These are phyloP conservation scores for Aspergillus japonicus DNA, from an alignment of 2,329 filamentous ascomycete species.

Conservation along the genomic window DNA sequence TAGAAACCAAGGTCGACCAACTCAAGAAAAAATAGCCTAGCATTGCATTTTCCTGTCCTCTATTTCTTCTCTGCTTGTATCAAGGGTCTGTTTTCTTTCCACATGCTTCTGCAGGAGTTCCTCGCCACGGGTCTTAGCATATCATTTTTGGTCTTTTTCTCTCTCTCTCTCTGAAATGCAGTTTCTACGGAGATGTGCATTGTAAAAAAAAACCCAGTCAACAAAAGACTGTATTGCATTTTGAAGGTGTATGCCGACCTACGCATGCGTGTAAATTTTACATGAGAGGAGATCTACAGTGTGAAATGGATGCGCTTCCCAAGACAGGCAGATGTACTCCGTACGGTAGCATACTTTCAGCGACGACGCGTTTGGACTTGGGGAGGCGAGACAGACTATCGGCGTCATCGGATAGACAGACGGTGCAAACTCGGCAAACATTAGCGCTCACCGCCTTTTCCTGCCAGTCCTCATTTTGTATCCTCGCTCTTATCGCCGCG, in stretches of 20 bases:
- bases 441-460: not conserved
- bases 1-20: slow-evolving; percentile 76
- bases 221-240: not conserved
- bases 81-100: not conserved
- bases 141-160: not conserved
- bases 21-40: slow-evolving; percentile 62
- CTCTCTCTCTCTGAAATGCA: not conserved
- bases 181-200: not conserved
- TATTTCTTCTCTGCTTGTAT: slow-evolving; percentile 12
- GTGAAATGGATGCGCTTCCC: too few relatives aligned
- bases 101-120: not conserved
- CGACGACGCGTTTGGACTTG: not conserved
- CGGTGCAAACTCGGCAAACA: slow-evolving; percentile 25
- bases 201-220: not conserved
- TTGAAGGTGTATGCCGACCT: not conserved
- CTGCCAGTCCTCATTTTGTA: not conserved
- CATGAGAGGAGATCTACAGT: not conserved
- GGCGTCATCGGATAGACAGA: not conserved
- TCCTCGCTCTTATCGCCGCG: not conserved
- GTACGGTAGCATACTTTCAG: not conserved
- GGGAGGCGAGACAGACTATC: not conserved
- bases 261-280: not conserved
- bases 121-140: not conserved
- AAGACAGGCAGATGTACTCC: too few relatives aligned
- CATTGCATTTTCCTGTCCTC: not conserved